Evolutionary conservation across 192 early-diverging fungal genomes (phyloP), one percentile per base, ranked within the genome.

Genomic region (Backusella westeae): DNA sequence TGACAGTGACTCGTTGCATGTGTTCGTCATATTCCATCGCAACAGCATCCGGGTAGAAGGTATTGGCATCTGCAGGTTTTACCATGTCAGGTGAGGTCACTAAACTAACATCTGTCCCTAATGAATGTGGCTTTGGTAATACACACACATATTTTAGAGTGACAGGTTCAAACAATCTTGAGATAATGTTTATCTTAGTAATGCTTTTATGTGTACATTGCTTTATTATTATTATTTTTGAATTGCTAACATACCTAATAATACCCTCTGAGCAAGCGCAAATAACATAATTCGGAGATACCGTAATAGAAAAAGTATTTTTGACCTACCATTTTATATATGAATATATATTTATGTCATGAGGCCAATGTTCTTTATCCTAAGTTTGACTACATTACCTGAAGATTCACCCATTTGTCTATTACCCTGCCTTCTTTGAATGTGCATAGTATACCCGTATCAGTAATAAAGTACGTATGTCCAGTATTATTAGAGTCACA

Each of bases 371-470:
- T 56, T 56, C 8, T 39, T 23, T 56, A 56, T 49, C 29, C 5
- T 19, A 69, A 36, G n/a, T 34, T 34, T 69, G 65, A 6, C n/a
- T 35, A 32, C 34, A 76, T 70, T 59, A 92, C 92, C 83, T 92
- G 90, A 41, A 94, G 80, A 78, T 94, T 87, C n/a, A 94, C 87
- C 94, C 94, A 95, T 78, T 93, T 94, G 71, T 94, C 91, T 80
- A 94, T 81, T 12, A 85, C 79, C 42, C 90, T 78, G 1, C 79
- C 83, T 46, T 91, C 87, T 35, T 88, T 86, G 52, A 95, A 93
- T 35, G 90, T 75, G 44, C 91, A 87, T 23, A 95, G 78, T 8
- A 87, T 84, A 17, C 94, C 94, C 15, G 85, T 87, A 6, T 89
- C 87, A 8, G 93, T 92, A 6, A 95, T 74, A n/a, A 88, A 83